phyloP scores from a whole-genome alignment of 1,139 yeast species.

The Taiozyma onychis region DNA sequence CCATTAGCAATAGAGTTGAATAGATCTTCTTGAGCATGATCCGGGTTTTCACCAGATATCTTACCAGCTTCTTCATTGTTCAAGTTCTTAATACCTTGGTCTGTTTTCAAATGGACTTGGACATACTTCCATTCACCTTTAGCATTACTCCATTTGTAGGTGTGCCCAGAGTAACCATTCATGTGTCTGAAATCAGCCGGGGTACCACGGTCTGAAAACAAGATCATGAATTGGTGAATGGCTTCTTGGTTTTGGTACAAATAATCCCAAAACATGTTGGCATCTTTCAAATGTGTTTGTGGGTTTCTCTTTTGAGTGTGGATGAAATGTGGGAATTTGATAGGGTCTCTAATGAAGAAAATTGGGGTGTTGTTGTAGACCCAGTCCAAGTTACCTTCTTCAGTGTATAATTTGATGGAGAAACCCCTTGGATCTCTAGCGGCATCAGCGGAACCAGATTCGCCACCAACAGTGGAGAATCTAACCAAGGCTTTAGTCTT shows the following conservation, averaged over 20 bases:
- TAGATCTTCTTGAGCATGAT: slow-evolving; percentile 58
- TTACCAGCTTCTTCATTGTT: slow-evolving; percentile 53
- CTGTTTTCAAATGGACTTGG: slow-evolving; percentile 56
- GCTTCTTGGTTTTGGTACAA: slow-evolving; percentile 58
- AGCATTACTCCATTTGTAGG: slow-evolving; percentile 62
- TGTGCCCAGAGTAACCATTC: slow-evolving; percentile 72
- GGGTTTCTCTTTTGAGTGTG: slow-evolving; percentile 73
- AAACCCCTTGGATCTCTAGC: slow-evolving; percentile 59
- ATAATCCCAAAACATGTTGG: slow-evolving; percentile 70
- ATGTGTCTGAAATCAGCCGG: slow-evolving; percentile 60
- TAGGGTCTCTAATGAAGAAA: slow-evolving; percentile 54
- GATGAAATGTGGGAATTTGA: slow-evolving; percentile 51
- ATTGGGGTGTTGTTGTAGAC: slow-evolving; percentile 59
- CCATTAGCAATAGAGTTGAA: slow-evolving; percentile 57
- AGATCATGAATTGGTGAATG: slow-evolving; percentile 55
- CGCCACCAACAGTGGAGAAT: slow-evolving; percentile 59
- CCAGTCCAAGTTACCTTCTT: slow-evolving; percentile 56
- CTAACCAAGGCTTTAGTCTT: slow-evolving; percentile 43
- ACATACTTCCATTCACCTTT: slow-evolving; percentile 64
- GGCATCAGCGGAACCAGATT: slow-evolving; percentile 51
- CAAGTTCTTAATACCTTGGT: slow-evolving; percentile 54
- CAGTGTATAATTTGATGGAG: slow-evolving; percentile 51
- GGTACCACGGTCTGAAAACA: slow-evolving; percentile 66
- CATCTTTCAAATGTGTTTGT: slow-evolving; percentile 75
- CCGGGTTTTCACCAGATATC: slow-evolving; percentile 59